Conservation (phyloP, 2,329 filamentous ascomycete genomes). For the Pochonia chlamydosporia region DNA sequence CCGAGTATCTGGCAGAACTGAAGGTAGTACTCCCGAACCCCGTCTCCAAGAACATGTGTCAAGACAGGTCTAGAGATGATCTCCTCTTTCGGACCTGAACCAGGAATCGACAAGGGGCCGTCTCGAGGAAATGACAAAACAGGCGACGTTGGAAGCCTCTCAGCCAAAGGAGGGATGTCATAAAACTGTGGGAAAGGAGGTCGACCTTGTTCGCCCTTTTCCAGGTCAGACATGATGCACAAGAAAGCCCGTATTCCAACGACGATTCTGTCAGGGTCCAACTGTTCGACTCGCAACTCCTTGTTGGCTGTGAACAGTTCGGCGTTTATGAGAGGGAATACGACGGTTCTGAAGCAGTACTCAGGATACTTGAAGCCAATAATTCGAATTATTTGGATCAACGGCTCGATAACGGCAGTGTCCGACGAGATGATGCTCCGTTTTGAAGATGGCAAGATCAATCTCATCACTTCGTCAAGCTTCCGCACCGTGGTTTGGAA, state of each 20-base stretch:
- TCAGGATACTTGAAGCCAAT: conserved; percentile 93
- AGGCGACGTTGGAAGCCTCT: conserved; percentile 45
- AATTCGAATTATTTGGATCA: conserved; percentile 90
- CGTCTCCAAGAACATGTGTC: conserved; percentile 62
- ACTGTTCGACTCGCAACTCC: conserved; percentile 80
- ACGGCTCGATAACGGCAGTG: conserved; percentile 73
- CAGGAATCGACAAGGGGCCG: conserved; percentile 18
- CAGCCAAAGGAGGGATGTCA: conserved; percentile 30
- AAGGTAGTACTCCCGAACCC: conserved; percentile 76
- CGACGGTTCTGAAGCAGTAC: conserved; percentile 83
- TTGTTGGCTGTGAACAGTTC: conserved; percentile 74
- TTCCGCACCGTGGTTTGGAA: conserved; percentile 65
- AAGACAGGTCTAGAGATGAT: conserved; percentile 60
- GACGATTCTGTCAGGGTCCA: conserved; percentile 96
- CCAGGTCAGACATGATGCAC: conserved; percentile 86
- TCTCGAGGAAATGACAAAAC: conserved; percentile 34
- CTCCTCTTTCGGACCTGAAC: conserved; percentile 45
- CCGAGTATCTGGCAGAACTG: conserved; percentile 93
- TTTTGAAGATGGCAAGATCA: conserved; percentile 76
- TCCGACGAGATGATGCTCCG: conserved; percentile 80
- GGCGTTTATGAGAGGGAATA: conserved; percentile 93
- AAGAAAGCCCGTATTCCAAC: conserved; percentile 93
- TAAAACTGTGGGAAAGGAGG: conserved; percentile 81
- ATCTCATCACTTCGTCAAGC: conserved; percentile 81
- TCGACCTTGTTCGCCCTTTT: conserved; percentile 69